A percentile compares a stretch with the other conserved stretches of the same genome.
Conservation (phyloP, 2,329 filamentous ascomycete species). For the Aspergillus phoenicis region DNA sequence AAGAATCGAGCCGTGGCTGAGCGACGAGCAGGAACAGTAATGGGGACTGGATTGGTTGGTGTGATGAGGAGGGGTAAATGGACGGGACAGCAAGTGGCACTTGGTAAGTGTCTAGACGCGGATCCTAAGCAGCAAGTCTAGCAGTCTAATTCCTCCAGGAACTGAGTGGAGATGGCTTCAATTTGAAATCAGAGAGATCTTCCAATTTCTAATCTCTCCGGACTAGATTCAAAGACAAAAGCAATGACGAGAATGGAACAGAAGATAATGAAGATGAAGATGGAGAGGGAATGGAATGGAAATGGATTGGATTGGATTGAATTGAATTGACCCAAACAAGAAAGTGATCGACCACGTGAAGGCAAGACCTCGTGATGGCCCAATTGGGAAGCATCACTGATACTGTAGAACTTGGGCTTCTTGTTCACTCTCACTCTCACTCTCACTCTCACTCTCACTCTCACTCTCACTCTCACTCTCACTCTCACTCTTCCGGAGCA, state of each 20-base stretch:
- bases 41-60: neutral
- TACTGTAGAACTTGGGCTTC: no score
- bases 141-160: no score
- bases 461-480: neutral
- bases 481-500: neutral
- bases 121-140: no score
- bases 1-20: constrained; percentile 7
- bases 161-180: no score
- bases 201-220: no score
- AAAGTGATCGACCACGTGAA: constrained; percentile 16
- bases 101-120: no score
- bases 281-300: neutral
- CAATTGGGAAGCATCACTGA: neutral
- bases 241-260: neutral
- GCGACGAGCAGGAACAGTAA: neutral
- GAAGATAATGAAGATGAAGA: neutral
- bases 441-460: neutral
- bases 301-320: neutral
- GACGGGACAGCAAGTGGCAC: no score
- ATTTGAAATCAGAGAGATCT: no score
- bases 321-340: constrained; percentile 14
- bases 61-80: constrained; percentile 10
- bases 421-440: neutral
- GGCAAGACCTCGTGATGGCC: constrained; percentile 14
- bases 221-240: no score